These are phyloP conservation scores for Linum trigynum DNA, from an alignment of 345 rosid species.

Conservation along the genomic window DNA sequence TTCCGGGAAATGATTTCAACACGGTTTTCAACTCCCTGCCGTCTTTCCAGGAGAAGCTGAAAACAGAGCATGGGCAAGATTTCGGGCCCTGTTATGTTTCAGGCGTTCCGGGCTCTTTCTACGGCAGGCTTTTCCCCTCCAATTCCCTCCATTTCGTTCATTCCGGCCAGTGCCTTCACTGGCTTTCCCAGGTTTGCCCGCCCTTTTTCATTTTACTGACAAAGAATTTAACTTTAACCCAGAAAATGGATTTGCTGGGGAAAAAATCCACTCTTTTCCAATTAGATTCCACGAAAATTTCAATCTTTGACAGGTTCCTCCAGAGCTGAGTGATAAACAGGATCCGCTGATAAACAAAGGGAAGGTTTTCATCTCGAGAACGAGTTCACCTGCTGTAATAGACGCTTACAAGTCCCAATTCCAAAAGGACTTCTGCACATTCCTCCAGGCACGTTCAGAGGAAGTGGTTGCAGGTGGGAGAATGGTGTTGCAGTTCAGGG, in stretches of 20 bases:
- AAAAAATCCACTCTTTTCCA: too few relatives aligned
- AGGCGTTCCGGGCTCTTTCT: slow-evolving; percentile 40
- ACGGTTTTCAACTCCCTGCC: slow-evolving; percentile 29
- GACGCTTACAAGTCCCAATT: slow-evolving; percentile 33
- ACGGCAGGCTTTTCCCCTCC: slow-evolving; percentile 36
- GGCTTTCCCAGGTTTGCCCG: slow-evolving; percentile 42
- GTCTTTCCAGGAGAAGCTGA: slow-evolving; percentile 20
- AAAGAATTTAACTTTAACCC: not conserved
- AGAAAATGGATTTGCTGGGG: not conserved
- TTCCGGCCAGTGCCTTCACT: slow-evolving; percentile 35
- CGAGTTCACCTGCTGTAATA: slow-evolving; percentile 22
- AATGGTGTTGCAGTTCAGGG: slow-evolving; percentile 28
- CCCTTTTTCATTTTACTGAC: not conserved
- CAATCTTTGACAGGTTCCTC: slow-evolving; percentile 25
- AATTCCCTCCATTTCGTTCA: slow-evolving; percentile 33
- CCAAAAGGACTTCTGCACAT: slow-evolving; percentile 29
- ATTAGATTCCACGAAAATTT: too few relatives aligned
- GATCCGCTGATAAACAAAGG: slow-evolving; percentile 28
- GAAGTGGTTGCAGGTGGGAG: slow-evolving; percentile 35
- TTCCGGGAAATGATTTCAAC: slow-evolving; percentile 31
- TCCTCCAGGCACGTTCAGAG: slow-evolving; percentile 23
- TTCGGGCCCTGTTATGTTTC: slow-evolving; percentile 23
- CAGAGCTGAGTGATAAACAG: slow-evolving; percentile 20
- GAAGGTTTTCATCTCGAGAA: slow-evolving; percentile 33
- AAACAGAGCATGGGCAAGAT: slow-evolving; percentile 22